phyloP scores from a whole-genome alignment of 257 asterid species.

The Lycium barbarum region DNA sequence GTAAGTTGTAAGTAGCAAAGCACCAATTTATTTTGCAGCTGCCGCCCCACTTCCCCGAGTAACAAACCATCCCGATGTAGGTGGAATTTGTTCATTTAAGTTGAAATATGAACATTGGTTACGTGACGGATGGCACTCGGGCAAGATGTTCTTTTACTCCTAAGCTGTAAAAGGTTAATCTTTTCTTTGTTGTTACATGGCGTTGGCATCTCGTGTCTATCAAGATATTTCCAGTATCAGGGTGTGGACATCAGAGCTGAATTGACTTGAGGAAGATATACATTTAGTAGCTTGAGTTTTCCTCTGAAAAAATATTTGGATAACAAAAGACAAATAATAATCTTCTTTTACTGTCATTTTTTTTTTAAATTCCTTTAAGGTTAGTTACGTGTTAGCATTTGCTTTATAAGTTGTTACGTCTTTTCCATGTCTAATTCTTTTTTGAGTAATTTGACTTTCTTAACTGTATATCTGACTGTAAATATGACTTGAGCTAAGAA shows the following conservation, averaged over 20 bases:
- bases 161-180: not conserved
- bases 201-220: slow-evolving; percentile 10
- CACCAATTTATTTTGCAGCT: not conserved
- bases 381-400: not conserved
- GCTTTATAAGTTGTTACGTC: not conserved
- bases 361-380: not conserved
- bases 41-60: not conserved
- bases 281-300: not conserved
- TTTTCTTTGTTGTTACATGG: slow-evolving; percentile 11
- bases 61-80: not conserved
- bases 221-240: slow-evolving; percentile 1
- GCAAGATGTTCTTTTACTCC: not conserved
- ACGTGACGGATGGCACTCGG: not conserved
- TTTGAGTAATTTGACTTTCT: slow-evolving; percentile 4
- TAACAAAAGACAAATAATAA: not conserved
- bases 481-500: not conserved
- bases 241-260: not conserved
- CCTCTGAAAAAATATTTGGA: not conserved
- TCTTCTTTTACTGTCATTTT: not conserved
- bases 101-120: not conserved
- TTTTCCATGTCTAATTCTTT: not conserved
- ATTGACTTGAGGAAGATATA: not conserved
- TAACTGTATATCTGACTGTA: not conserved
- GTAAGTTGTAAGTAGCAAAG: slow-evolving; percentile 6
- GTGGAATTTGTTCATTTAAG: slow-evolving; percentile 3